A percentile compares a stretch with the other conserved stretches of the same genome.
phyloP scores from a whole-genome alignment of 306 rosid species.

The Malus sylvestris region DNA sequence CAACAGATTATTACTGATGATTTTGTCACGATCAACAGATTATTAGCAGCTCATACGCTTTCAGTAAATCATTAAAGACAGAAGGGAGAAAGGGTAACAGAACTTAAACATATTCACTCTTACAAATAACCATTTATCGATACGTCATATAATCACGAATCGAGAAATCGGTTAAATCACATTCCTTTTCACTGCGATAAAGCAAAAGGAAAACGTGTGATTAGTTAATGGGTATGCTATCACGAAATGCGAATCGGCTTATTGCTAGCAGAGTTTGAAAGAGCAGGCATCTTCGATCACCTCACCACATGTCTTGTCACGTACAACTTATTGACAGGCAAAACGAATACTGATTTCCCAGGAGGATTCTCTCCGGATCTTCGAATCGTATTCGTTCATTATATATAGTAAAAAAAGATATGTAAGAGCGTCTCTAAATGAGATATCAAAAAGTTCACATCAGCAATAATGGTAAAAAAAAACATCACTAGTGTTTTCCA shows the following conservation, averaged over 20 bases:
- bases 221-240: not conserved
- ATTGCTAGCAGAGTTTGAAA: not conserved
- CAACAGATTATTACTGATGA: not conserved
- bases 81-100: no score
- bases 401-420: no score
- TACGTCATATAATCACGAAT: not conserved
- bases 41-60: not conserved
- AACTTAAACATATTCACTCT: no score
- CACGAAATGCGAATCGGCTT: not conserved
- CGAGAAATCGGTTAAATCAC: not conserved
- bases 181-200: not conserved
- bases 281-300: not conserved
- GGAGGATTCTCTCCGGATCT: no score
- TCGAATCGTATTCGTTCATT: no score
- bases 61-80: no score
- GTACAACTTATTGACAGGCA: slow-evolving; percentile 2
- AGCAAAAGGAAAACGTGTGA: not conserved
- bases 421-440: no score
- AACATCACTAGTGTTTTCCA: no score
- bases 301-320: slow-evolving; percentile 28
- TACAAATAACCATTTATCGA: no score
- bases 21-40: not conserved
- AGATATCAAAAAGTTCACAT: no score
- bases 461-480: no score
- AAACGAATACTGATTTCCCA: not conserved